Evolutionary conservation across 768 basidiomycete species (phyloP).

Genomic region (Lepiota venenata): DNA sequence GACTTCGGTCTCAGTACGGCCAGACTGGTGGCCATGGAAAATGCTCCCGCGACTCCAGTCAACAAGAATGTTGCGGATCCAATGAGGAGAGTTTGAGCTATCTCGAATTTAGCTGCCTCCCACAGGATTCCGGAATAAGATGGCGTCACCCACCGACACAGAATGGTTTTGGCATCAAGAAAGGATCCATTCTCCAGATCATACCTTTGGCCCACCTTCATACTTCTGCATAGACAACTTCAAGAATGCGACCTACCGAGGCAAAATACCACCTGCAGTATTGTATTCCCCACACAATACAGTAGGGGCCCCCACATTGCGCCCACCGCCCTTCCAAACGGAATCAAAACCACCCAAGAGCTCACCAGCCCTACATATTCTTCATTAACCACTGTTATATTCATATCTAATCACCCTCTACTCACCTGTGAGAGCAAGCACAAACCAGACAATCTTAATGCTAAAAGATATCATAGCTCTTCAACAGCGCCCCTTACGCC

Average conservation of each 20-base stretch:
- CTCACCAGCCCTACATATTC: slow-evolving; percentile 40
- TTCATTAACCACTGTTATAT: not conserved
- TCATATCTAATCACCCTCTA: not conserved
- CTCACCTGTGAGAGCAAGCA: slow-evolving; percentile 52
- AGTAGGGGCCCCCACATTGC: slow-evolving; percentile 45
- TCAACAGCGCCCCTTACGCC: not conserved
- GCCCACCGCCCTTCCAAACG: slow-evolving; percentile 40
- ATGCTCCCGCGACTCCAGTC: slow-evolving; percentile 39
- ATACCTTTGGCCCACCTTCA: slow-evolving; percentile 38
- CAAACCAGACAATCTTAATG: slow-evolving; percentile 57
- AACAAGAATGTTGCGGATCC: slow-evolving; percentile 40
- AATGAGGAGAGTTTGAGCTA: slow-evolving; percentile 43
- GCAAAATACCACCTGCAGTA: slow-evolving; percentile 56
- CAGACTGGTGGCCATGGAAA: slow-evolving; percentile 40
- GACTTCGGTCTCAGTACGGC: slow-evolving; percentile 39
- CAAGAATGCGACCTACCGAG: slow-evolving; percentile 41
- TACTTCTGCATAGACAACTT: not conserved
- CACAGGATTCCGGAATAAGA: not conserved
- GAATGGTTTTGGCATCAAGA: slow-evolving; percentile 52
- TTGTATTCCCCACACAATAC: slow-evolving; percentile 47
- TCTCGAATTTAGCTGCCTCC: not conserved
- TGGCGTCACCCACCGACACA: slow-evolving; percentile 44
- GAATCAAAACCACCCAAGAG: slow-evolving; percentile 46
- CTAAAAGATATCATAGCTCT: slow-evolving; percentile 49
- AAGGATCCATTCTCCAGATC: slow-evolving; percentile 61